phyloP scores from a whole-genome alignment of 2,329 filamentous ascomycete genomes.

The Cladosporium sp. region DNA sequence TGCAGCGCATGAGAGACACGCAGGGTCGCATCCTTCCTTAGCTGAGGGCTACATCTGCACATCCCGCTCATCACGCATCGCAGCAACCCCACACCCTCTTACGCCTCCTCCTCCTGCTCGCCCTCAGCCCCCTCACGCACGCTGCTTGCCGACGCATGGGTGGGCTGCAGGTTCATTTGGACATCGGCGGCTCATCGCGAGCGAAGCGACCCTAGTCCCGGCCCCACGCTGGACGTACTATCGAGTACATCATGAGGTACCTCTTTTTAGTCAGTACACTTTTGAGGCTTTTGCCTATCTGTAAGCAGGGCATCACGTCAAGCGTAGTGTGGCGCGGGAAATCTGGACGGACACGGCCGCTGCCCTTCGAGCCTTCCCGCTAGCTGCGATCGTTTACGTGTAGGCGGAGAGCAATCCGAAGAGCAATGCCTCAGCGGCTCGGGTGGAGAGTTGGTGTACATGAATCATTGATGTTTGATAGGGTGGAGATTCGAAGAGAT shows the following conservation, averaged over 20 bases:
- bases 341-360: background rate
- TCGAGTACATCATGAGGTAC: background rate
- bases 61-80: background rate
- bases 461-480: background rate
- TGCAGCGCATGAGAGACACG: background rate
- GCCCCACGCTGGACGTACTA: background rate
- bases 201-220: background rate
- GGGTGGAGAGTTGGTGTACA: background rate
- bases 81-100: background rate
- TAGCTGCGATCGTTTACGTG: background rate
- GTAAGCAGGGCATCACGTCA: background rate
- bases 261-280: background rate
- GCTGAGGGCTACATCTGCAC: constrained; percentile 7
- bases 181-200: background rate
- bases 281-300: background rate
- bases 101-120: background rate
- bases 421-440: background rate
- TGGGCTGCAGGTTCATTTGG: background rate
- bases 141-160: background rate
- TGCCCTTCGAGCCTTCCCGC: background rate
- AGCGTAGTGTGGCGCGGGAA: background rate
- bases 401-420: background rate
- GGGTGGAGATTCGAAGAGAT: background rate
- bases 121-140: background rate
- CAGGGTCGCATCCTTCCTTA: constrained; percentile 2